Conservation (phyloP, 1,284 basidiomycete genomes). For the Ustilago loliicola region DNA sequence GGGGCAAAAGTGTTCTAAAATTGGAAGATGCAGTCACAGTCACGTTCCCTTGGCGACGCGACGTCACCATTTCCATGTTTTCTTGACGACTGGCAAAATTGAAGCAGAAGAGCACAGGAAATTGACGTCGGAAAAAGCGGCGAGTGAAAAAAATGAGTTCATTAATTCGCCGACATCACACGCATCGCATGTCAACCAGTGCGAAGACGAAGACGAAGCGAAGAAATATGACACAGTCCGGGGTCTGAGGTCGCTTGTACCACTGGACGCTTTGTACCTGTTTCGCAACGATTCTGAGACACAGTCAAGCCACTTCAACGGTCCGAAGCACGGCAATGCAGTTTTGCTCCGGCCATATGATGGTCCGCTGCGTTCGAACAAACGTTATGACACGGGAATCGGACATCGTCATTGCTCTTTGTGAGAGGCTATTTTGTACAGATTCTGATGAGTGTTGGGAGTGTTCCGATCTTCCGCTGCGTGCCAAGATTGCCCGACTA, state of each 20-base stretch:
- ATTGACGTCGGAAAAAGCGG: not conserved
- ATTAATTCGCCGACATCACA: conserved; percentile 1
- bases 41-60: conserved; percentile 7
- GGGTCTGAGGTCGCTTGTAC: too few relatives aligned
- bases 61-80: conserved; percentile 6
- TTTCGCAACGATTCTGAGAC: too few relatives aligned
- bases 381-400: not conserved
- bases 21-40: not conserved
- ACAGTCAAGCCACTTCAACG: too few relatives aligned
- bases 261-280: not conserved
- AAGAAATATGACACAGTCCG: too few relatives aligned
- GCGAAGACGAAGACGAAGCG: too few relatives aligned
- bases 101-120: not conserved
- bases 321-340: not conserved
- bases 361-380: not conserved
- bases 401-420: not conserved
- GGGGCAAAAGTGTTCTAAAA: conserved; percentile 3
- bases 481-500: not conserved
- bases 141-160: conserved; percentile 5
- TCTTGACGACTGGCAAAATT: not conserved
- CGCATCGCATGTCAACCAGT: not conserved
- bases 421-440: not conserved
- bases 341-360: not conserved
- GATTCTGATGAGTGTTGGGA: not conserved
- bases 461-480: too few relatives aligned